Percentiles rank a stretch among this genome's conserved stretches.
These are phyloP conservation scores for Fusarium humuli DNA, from an alignment of 2,329 filamentous ascomycete species.

Conservation along the genomic window DNA sequence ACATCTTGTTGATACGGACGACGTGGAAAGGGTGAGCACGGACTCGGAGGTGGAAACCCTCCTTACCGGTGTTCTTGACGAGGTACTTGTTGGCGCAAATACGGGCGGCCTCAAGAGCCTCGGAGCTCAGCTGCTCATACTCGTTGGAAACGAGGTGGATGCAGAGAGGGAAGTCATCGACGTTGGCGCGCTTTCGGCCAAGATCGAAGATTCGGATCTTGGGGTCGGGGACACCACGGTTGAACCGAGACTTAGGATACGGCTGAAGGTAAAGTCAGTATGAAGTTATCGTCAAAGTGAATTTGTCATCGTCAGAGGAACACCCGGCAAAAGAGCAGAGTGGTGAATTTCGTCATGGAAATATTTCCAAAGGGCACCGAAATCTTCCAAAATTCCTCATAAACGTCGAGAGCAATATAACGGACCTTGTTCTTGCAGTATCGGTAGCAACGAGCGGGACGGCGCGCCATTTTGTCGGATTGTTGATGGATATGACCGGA, in stretches of 20 bases:
- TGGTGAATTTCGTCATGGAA: conserved; percentile 27
- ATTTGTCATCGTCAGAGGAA: conserved; percentile 10
- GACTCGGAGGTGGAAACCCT: conserved; percentile 79
- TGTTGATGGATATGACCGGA: conserved; percentile 57
- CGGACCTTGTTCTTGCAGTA: conserved; percentile 99
- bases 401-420: conserved; percentile 40
- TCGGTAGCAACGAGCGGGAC: conserved; percentile 99
- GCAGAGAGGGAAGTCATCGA: conserved; percentile 99
- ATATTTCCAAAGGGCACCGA: conserved; percentile 1
- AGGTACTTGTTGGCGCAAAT: conserved; percentile 99
- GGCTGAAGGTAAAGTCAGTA: conserved; percentile 65
- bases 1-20: conserved; percentile 99
- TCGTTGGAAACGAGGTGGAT: conserved; percentile 99
- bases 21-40: conserved; percentile 99
- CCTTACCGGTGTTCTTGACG: conserved; percentile 78
- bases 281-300: background rate
- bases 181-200: conserved; percentile 96
- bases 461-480: conserved; percentile 95
- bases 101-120: conserved; percentile 99
- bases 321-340: conserved; percentile 1
- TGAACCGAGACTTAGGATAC: conserved; percentile 99
- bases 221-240: conserved; percentile 93
- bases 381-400: conserved; percentile 28
- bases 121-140: conserved; percentile 99
- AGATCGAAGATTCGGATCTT: conserved; percentile 98